Percentiles rank a stretch among this genome's conserved stretches.
These are phyloP conservation scores for Neurospora pannonica DNA, from an alignment of 495 filamentous ascomycete species.

Conservation along the genomic window DNA sequence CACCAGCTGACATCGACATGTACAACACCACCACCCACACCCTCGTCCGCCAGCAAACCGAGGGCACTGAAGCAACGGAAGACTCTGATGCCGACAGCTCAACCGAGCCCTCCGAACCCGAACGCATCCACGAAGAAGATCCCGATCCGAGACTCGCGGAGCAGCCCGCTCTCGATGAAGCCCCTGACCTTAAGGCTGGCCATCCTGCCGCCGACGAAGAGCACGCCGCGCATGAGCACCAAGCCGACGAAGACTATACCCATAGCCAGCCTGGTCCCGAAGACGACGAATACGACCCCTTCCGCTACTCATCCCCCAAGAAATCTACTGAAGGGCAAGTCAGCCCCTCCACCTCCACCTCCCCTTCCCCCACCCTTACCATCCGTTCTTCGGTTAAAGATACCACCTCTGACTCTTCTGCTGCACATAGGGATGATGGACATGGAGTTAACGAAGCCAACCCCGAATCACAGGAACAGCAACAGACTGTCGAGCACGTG, in stretches of 20 bases:
- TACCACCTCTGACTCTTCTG: not conserved
- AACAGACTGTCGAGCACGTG: not conserved
- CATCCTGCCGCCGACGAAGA: not conserved
- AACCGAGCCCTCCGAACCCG: not conserved
- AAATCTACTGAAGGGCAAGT: not conserved
- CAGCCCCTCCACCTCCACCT: not conserved
- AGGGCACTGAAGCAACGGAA: not conserved
- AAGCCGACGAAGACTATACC: not conserved
- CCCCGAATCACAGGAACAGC: not conserved
- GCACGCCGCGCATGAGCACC: not conserved
- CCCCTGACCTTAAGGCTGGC: not conserved
- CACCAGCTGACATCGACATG: not conserved
- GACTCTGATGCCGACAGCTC: not conserved
- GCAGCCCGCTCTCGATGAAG: not conserved
- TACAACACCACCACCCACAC: not conserved
- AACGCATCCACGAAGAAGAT: not conserved
- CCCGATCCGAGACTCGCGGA: not conserved
- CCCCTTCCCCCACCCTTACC: not conserved
- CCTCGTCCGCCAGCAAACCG: not conserved
- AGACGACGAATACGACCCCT: not conserved
- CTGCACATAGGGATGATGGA: not conserved
- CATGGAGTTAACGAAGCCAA: not conserved
- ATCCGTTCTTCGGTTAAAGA: not conserved
- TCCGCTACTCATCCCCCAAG: not conserved
- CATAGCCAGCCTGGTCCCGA: not conserved